Evolutionary conservation across 108 stramenopile species (phyloP), one percentile per base, ranked within the genome.

Genomic region (Seminavis robusta): DNA sequence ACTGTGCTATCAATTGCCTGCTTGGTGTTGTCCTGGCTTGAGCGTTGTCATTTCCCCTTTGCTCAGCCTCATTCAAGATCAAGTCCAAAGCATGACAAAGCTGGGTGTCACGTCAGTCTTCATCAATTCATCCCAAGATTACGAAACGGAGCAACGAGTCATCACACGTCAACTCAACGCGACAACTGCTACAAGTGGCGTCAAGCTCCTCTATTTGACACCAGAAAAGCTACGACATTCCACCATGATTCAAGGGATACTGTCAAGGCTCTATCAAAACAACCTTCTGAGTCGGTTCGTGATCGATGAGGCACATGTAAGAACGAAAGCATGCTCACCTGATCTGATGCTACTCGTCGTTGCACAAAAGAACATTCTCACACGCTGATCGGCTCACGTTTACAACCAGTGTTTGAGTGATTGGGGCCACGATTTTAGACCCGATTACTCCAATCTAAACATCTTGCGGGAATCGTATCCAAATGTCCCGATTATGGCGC

Each of bases 191-290:
- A 84, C 90, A 57, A 90, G 79, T 19, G 92, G 90, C 4, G 62
- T 98, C 62, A 96, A 97, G 57, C 69, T 99, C n/a, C 76, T 99
- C 33, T 99, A 99, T 63, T 64, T 99, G 46, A 99, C 99, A 19
- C 99, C 99, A 0, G 99, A 99, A 63, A 98, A 97, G 63, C 61
- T 97, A 30, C 55, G 70, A 1, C 77, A 80, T 52, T 91, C 88
- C 44, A 66, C 71, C 30, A 65, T 74, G 59, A 91, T 95, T 58
- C 73, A 85, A 59, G 48, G 49, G 16, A 74, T 94, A 19, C 63
- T 99, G 25, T 62, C 72, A 17, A 61, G 64, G 10, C 71, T 98
- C 19, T 53, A 73, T 47, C 51, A 75, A 16, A 61, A 57, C 26
- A 75, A 74, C 36, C 72, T 83, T 10, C 84, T 99, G 20, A 93